Percentiles rank a stretch among this genome's conserved stretches.
phyloP scores from a whole-genome alignment of 306 rosid species.

The Pyrus bretschneideri region DNA sequence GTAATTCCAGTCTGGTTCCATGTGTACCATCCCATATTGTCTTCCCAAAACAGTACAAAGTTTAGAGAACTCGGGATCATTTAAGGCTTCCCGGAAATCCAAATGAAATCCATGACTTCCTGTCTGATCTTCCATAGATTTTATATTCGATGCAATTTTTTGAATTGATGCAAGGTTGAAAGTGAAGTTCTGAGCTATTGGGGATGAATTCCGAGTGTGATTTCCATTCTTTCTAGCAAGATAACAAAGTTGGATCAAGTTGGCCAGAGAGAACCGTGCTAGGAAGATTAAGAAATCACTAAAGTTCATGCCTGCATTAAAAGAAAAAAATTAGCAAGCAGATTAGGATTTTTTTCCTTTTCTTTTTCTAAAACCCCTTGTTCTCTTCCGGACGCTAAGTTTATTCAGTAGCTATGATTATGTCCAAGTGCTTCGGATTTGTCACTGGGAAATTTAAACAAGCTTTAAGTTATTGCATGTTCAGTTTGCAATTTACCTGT shows the following conservation, averaged over 20 bases:
- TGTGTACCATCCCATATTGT: conserved; percentile 40
- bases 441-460: neutral
- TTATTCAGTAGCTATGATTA: neutral
- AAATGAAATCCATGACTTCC: conserved; percentile 35
- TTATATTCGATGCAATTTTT: conserved; percentile 40
- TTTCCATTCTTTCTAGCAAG: conserved; percentile 27
- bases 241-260: conserved; percentile 37
- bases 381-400: neutral
- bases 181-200: conserved; percentile 38
- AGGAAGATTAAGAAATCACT: conserved; percentile 64
- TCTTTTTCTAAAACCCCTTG: neutral
- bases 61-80: conserved; percentile 43
- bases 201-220: conserved; percentile 15
- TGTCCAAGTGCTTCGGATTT: neutral
- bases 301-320: conserved; percentile 79
- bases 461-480: neutral
- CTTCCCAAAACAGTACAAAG: conserved; percentile 39
- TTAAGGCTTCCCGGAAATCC: conserved; percentile 41
- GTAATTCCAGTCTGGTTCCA: conserved; percentile 19
- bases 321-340: conserved; percentile 13
- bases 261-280: conserved; percentile 50
- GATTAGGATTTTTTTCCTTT: no score
- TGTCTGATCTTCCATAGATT: conserved; percentile 38
- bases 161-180: conserved; percentile 50
- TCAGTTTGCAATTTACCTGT: conserved; percentile 36